Base-by-base conservation (phyloP, 192 early-diverging fungal species). In the Coemansia umbellata region DNA sequence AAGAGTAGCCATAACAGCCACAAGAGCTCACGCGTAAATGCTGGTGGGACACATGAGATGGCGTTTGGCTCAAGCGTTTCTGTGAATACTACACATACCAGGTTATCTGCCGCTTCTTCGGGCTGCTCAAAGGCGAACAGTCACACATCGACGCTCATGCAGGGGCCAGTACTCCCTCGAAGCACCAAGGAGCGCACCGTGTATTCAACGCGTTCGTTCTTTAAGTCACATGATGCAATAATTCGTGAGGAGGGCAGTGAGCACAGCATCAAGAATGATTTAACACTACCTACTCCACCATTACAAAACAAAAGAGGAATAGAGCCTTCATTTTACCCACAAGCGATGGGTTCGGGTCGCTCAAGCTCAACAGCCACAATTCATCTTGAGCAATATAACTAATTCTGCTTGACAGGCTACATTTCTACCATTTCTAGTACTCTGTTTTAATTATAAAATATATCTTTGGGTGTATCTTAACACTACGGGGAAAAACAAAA, bases 111-210 rank as follows among this genome's bases (percentile, higher is more conserved):
- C 1, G 50, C 33, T 33, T 47, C 62, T 4, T 53, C 56, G 3
- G 31, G 35, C 1, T 44, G 47, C n/a, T 59, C 65, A n/a, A 44
- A 31, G 8, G 41, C 43, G n/a, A 41, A 51, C 7, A 60, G 60
- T 33, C 55, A 60, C 53, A 44, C 56, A 8, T 53, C 52, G 19
- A 56, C 60, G 19, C 48, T 68, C 15, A 50, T 60, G 19, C 40
- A 56, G 22, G 72, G 72, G 2, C 72, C 72, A 0, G 55, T 75
- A 6, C 18, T 75, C 24, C 72, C 72, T 18, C 53, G 72, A 7
- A 27, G 60, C 19, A 19, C 26, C 32, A 68, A 52, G 13, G 55
- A 63, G 5, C 55, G 55, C 26, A 30, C 10, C 24, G 8, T 47
- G 4, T 33, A 54, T 18, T 55, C 43, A 11, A 31, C 48, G 9